Evolutionary conservation across 1,139 yeast species (phyloP).

Genomic region (Hyphopichia fennica): DNA sequence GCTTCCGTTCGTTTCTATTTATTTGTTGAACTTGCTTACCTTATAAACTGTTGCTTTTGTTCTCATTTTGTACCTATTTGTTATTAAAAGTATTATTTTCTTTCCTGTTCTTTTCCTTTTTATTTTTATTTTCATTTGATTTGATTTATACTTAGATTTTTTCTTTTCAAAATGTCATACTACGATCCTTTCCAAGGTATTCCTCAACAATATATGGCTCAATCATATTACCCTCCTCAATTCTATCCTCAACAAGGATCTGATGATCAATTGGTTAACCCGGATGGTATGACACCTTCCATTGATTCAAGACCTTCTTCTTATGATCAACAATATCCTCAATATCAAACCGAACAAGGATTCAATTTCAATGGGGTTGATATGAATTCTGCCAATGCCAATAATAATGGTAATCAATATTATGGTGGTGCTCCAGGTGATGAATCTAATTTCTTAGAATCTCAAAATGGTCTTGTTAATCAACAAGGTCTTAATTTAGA

Average conservation of each 20-base stretch:
- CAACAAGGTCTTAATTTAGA: slow-evolving; percentile 7
- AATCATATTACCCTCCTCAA: slow-evolving; percentile 37
- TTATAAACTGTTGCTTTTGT: no score
- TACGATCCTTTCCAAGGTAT: slow-evolving; percentile 46
- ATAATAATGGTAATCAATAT: slow-evolving; percentile 19
- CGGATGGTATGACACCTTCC: slow-evolving; percentile 8
- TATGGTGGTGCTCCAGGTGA: slow-evolving; percentile 16
- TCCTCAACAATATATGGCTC: slow-evolving; percentile 38
- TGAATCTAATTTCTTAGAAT: slow-evolving; percentile 20
- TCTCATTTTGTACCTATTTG: no score
- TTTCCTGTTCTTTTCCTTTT: neutral
- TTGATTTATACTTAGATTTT: neutral
- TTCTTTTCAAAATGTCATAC: slow-evolving; percentile 33
- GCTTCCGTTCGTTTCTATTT: no score
- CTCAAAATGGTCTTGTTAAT: slow-evolving; percentile 7
- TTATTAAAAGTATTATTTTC: neutral
- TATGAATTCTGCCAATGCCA: slow-evolving; percentile 1
- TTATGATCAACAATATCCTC: slow-evolving; percentile 15
- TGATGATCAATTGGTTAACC: slow-evolving; percentile 7
- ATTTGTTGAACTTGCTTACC: no score
- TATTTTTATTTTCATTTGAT: neutral
- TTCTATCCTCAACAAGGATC: slow-evolving; percentile 25
- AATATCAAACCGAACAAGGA: slow-evolving; percentile 11
- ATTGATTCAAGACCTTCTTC: slow-evolving; percentile 14
- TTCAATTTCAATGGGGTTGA: slow-evolving; percentile 4